Percentiles rank a stretch among this genome's conserved stretches.
phyloP scores from a whole-genome alignment of 2,329 filamentous ascomycete genomes.

The Apiospora phragmitis region DNA sequence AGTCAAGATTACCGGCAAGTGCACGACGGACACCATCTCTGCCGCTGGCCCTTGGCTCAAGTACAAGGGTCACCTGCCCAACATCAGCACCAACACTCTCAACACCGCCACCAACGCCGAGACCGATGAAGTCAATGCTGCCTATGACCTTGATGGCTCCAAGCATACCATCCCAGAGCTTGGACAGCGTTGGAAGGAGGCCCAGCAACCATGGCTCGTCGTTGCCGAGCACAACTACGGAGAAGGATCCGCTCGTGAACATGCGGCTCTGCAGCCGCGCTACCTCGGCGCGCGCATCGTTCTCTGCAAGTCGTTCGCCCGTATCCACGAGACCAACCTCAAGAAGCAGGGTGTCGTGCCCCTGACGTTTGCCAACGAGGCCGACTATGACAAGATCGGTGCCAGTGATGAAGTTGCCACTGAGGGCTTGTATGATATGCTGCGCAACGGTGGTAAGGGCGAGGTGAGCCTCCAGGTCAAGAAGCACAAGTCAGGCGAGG shows the following conservation, averaged over 20 bases:
- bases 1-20: slow-evolving; percentile 96
- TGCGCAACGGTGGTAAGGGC: slow-evolving; percentile 75
- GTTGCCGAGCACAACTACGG: slow-evolving; percentile 98
- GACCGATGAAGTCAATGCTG: slow-evolving; percentile 88
- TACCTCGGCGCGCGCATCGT: slow-evolving; percentile 86
- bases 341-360: slow-evolving; percentile 98
- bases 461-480: slow-evolving; percentile 68
- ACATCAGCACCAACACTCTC: slow-evolving; percentile 96
- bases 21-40: slow-evolving; percentile 98
- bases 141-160: slow-evolving; percentile 81
- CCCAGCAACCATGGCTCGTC: slow-evolving; percentile 81
- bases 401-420: slow-evolving; percentile 85
- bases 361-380: slow-evolving; percentile 84
- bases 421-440: slow-evolving; percentile 79
- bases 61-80: slow-evolving; percentile 98
- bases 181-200: slow-evolving; percentile 77
- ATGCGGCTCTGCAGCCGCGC: slow-evolving; percentile 87
- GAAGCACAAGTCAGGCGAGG: slow-evolving; percentile 62
- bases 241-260: slow-evolving; percentile 85
- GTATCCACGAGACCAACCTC: slow-evolving; percentile 93
- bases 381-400: slow-evolving; percentile 80
- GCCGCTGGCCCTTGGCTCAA: slow-evolving; percentile 97
- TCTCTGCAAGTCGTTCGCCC: slow-evolving; percentile 82
- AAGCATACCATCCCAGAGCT: slow-evolving; percentile 82
- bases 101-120: slow-evolving; percentile 93